These are phyloP conservation scores for Stemphylium vesicarium DNA, from an alignment of 2,329 filamentous ascomycete genomes.

Conservation along the genomic window DNA sequence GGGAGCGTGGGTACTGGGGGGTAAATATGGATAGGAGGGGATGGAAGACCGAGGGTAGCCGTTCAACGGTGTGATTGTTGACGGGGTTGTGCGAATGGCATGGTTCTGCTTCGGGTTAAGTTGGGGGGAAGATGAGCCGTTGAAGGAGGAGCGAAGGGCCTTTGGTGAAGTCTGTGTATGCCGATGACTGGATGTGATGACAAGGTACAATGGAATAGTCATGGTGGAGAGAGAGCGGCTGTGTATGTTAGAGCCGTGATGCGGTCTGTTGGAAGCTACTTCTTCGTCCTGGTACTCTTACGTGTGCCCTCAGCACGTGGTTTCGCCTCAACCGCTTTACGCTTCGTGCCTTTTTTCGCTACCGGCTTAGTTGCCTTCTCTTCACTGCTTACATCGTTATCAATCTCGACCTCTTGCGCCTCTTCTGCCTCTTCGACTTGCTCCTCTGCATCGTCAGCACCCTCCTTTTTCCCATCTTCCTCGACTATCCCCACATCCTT, in stretches of 20 bases:
- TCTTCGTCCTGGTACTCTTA: constrained; percentile 36
- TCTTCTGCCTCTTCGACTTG: background rate
- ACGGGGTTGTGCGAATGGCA: background rate
- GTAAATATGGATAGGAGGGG: background rate
- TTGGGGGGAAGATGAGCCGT: background rate
- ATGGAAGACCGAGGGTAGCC: background rate
- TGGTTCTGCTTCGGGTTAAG: background rate
- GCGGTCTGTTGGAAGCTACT: constrained; percentile 2
- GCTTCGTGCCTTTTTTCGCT: constrained; percentile 30
- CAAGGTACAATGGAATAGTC: background rate
- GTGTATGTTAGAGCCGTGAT: background rate
- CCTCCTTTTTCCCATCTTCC: background rate
- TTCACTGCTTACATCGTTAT: background rate
- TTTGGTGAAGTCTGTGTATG: too few species aligned
- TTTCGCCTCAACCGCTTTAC: constrained; percentile 27
- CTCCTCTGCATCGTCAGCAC: constrained; percentile 1
- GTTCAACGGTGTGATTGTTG: background rate
- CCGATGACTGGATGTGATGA: too few species aligned
- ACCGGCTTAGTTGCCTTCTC: background rate
- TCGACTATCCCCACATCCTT: constrained; percentile 8
- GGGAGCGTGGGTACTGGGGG: background rate
- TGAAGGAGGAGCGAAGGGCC: background rate
- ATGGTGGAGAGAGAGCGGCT: background rate
- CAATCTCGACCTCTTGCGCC: background rate
- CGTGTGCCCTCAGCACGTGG: constrained; percentile 25